A percentile compares a stretch with the other conserved stretches of the same genome.
Conservation (phyloP, 192 early-diverging fungal species). For the Umbelopsis sp. region DNA sequence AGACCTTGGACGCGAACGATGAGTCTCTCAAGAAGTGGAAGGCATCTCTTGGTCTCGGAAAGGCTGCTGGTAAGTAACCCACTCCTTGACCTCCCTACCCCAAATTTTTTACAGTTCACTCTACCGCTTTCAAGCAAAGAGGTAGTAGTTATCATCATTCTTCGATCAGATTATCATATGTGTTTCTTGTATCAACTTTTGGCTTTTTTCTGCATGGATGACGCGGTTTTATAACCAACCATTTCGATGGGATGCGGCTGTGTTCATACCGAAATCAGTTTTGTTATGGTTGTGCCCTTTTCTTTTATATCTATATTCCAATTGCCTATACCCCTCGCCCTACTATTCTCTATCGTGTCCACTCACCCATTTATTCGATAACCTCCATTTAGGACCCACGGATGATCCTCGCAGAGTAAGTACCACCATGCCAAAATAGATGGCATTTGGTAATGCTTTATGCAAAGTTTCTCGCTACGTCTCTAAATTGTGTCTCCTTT, state of each 20-base stretch:
- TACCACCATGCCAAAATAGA: neutral
- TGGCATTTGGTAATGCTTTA: neutral
- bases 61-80: slow-evolving; percentile 48
- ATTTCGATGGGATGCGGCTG: neutral
- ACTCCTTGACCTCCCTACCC: neutral
- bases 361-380: neutral
- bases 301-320: neutral
- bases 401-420: slow-evolving; percentile 15
- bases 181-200: no score
- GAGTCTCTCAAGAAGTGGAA: slow-evolving; percentile 98
- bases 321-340: no score
- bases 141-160: neutral
- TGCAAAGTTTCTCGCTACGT: no score
- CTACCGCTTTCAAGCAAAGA: neutral
- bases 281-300: neutral
- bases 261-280: neutral
- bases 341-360: neutral
- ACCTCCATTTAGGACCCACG: neutral
- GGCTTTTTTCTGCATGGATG: neutral
- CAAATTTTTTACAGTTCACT: neutral
- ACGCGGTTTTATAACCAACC: neutral
- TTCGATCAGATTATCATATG: no score
- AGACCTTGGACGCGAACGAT: slow-evolving; percentile 85
- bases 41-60: slow-evolving; percentile 82
- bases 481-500: no score